Base-by-base conservation (phyloP, 345 rosid genomes). In the Capsella bursapastoris region DNA sequence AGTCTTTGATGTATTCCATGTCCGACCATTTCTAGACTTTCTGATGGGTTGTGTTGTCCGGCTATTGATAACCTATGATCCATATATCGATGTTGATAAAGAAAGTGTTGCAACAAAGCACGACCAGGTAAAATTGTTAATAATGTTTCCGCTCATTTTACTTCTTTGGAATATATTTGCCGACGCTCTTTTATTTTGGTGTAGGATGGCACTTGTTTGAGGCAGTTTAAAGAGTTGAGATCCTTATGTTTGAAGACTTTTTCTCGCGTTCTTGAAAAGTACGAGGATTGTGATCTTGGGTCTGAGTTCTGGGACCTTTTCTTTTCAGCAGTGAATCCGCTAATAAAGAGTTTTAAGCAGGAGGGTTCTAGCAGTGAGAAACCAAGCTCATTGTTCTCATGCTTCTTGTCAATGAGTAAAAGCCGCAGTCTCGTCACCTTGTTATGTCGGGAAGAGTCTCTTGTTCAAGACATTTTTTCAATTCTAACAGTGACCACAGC, bases 351-450 rank as follows among this genome's bases (percentile, higher is more conserved):
- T 72, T 90, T 93, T 81, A 89, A 86, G 89, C 87, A 84, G 70
- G 93, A 89, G 69, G 92, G 97, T 65, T 85, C 96, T 64, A 93
- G 96, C 60, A 93, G 98, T 64, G 87, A 86, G 84, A 93, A 84
- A 78, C 97, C 93, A 44, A 93, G 97, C 78, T 86, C 97, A 22
- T 75, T 93, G 69, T 89, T 93, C 76, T 84, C 84, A 38, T 89
- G 93, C 85, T 89, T 93, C 83, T 67, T 88, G 84, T 85, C 96
- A n/a, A 93, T 93, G 93, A 93, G 98, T 78, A 83, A 82, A 75
- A 86, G 90, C 82, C 76, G 64, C 75, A 72, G 68, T 38, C 96
- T 89, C 6, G 87, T 89, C n/a, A 60, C 86, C 9, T 77, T 85
- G 45, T 70, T 93, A 66, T 73, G 59, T 49, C 82, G 90, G 85